These are phyloP conservation scores for Baorangia bicolor DNA, from an alignment of 768 basidiomycete genomes.

Conservation along the genomic window DNA sequence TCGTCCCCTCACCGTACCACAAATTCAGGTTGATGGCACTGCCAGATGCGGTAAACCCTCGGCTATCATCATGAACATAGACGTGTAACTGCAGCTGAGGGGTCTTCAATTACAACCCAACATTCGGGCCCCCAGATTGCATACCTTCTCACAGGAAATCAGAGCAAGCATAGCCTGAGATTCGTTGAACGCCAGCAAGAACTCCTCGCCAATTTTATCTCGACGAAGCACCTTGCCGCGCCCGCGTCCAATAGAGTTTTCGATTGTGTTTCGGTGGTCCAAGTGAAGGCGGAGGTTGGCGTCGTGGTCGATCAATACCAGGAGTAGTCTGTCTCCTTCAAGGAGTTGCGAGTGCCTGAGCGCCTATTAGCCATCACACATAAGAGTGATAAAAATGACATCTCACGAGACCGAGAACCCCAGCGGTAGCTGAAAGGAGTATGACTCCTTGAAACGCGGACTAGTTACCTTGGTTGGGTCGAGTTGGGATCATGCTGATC, in stretches of 20 bases:
- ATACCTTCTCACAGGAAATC: conserved; percentile 44
- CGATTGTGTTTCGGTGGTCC: conserved; percentile 36
- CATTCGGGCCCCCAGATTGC: not conserved
- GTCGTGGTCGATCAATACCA: conserved; percentile 37
- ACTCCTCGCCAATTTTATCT: conserved; percentile 47
- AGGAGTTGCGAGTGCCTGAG: conserved; percentile 42
- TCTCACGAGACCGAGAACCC: conserved; percentile 28
- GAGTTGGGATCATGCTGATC: conserved; percentile 30
- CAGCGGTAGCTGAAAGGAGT: conserved; percentile 23
- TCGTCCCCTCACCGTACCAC: conserved; percentile 45
- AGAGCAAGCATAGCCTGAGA: conserved; percentile 47
- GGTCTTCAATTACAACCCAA: not conserved
- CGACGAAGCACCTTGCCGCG: conserved; percentile 38
- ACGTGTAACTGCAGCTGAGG: conserved; percentile 41
- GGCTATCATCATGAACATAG: conserved; percentile 49
- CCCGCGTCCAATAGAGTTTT: conserved; percentile 33
- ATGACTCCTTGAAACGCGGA: conserved; percentile 27
- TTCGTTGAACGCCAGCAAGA: conserved; percentile 53
- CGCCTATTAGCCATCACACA: not conserved
- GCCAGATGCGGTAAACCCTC: conserved; percentile 43
- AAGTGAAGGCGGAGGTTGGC: conserved; percentile 38
- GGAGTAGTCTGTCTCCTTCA: conserved; percentile 37
- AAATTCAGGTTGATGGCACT: conserved; percentile 39
- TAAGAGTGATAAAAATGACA: not conserved
- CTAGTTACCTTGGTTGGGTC: conserved; percentile 18